These are phyloP conservation scores for Boechera retrofracta DNA, from an alignment of 345 rosid genomes.

Conservation along the genomic window DNA sequence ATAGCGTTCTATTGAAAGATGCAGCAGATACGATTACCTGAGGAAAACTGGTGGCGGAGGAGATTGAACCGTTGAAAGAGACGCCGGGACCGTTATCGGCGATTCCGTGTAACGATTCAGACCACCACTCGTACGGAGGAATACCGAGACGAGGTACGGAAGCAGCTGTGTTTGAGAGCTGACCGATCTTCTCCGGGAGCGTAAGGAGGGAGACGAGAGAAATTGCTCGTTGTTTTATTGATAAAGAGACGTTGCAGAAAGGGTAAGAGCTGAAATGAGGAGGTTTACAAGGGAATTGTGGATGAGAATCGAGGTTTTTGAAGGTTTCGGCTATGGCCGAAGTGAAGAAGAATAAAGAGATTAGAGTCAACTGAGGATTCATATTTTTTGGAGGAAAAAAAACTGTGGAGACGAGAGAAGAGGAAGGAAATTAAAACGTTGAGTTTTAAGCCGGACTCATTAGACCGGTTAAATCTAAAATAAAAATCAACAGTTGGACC, in stretches of 20 bases:
- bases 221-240: slow-evolving; percentile 56
- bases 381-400: neutral
- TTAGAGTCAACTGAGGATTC: slow-evolving; percentile 26
- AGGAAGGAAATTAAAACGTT: slow-evolving; percentile 1
- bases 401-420: neutral
- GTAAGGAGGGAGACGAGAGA: slow-evolving; percentile 76
- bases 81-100: slow-evolving; percentile 91
- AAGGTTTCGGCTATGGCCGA: slow-evolving; percentile 42
- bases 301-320: slow-evolving; percentile 28
- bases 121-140: slow-evolving; percentile 95
- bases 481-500: neutral
- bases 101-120: slow-evolving; percentile 88
- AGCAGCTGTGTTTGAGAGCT: slow-evolving; percentile 72
- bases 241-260: slow-evolving; percentile 72
- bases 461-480: neutral
- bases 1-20: slow-evolving; percentile 75
- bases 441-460: slow-evolving; percentile 8
- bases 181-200: slow-evolving; percentile 73
- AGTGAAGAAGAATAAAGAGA: slow-evolving; percentile 35
- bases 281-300: slow-evolving; percentile 64
- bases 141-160: slow-evolving; percentile 79
- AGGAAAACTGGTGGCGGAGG: slow-evolving; percentile 82
- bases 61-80: slow-evolving; percentile 66
- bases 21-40: slow-evolving; percentile 79
- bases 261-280: slow-evolving; percentile 57